Base-by-base conservation (phyloP, 1,284 basidiomycete species). In the Rhodotorula sp. region DNA sequence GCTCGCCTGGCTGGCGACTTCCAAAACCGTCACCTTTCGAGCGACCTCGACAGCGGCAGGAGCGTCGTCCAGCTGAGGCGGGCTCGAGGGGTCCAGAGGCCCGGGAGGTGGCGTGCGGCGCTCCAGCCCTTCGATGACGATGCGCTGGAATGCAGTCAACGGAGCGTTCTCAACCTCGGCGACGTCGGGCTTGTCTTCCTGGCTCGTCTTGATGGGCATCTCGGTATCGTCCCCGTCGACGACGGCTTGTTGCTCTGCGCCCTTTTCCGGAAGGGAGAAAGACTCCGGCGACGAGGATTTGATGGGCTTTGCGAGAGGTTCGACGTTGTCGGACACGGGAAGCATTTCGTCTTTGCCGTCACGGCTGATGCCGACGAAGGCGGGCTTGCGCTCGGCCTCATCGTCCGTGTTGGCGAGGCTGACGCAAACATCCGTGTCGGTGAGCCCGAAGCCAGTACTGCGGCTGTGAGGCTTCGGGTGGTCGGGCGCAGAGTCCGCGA, bases 401-500 rank as follows among this genome's bases (percentile, higher is more conserved):
- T 34, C 54, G n/a, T 55, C 58, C 5, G 7, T 12, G 15, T 38
- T 26, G 2, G 63, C 62, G 26, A 38, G 43, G 38, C 26, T 58
- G 18, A 16, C 43, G 60, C 61, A 63, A 18, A 64, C 48, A 38
- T 71, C 69, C 2, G 61, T 66, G 8, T 67, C 62, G 8, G 69
- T 55, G 14, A 71, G 62, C 7, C 69, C 69, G 45, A 61, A 71
- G 14, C 66, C 66, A 47, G 52, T 54, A 45, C 52, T 62, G 31
- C 15, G 23, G 7, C 38, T 43, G 38, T 12, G 38, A n/a, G n/a
- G 58, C 52, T 28, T 16, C n/a, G 3, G 45, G 38, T 38, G 21
- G 49, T 50, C 49, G 49, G 49, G 19, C 49, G 18, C 49, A 18
- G 49, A 18, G 18, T 50, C 23, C 23, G 49, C 49, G 19, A 50